phyloP scores from a whole-genome alignment of 2,329 filamentous ascomycete species.

The Ploettnerulaceae sp. region DNA sequence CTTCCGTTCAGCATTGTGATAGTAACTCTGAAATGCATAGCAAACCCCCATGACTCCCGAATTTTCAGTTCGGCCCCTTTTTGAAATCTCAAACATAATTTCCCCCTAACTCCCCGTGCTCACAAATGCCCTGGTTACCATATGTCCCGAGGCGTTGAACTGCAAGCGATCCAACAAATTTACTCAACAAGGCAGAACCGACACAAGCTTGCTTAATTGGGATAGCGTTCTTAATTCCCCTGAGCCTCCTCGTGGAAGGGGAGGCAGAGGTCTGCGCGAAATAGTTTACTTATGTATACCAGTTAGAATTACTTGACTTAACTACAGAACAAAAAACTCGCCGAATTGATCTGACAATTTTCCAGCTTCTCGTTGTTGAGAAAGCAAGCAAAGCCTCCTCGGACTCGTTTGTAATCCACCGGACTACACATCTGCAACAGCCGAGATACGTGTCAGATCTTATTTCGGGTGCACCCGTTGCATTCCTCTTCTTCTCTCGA shows the following conservation, averaged over 20 bases:
- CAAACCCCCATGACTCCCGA: too few species aligned
- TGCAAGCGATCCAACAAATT: conserved; percentile 13
- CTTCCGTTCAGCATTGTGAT: not conserved
- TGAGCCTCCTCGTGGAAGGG: conserved; percentile 13
- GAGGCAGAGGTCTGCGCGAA: too few species aligned
- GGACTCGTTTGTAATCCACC: not conserved
- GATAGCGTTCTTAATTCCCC: conserved; percentile 1
- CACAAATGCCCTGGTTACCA: too few species aligned
- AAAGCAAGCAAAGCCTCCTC: conserved; percentile 1
- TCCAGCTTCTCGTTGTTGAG: not conserved
- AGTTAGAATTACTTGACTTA: too few species aligned
- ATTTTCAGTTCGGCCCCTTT: too few species aligned
- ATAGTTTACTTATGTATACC: too few species aligned
- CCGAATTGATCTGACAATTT: not conserved
- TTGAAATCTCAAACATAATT: too few species aligned
- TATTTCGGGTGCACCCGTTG: conserved; percentile 1
- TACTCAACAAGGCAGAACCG: conserved; percentile 16
- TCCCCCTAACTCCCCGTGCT: too few species aligned
- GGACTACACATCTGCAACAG: conserved; percentile 4
- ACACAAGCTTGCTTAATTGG: conserved; percentile 5
- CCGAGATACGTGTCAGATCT: conserved; percentile 5
- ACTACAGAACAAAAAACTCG: conserved; percentile 3
- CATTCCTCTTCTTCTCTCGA: not conserved
- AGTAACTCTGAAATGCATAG: too few species aligned
- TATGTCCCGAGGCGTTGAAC: conserved; percentile 18